These are phyloP conservation scores for Pseudogymnoascus sp. DNA, from an alignment of 2,329 filamentous ascomycete genomes.

Conservation along the genomic window DNA sequence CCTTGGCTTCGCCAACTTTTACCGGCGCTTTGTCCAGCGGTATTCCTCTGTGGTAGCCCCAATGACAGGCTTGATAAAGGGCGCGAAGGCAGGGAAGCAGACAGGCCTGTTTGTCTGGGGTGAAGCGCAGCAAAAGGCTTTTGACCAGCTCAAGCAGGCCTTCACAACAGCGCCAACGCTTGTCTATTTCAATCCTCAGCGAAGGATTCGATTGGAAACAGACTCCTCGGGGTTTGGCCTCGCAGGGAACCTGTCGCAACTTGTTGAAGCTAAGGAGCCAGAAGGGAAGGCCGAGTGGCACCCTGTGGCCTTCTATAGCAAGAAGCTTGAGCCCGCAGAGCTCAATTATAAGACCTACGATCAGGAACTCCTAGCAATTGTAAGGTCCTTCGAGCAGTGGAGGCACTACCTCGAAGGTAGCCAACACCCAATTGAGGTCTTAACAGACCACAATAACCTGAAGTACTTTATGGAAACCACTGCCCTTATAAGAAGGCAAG, in stretches of 20 bases:
- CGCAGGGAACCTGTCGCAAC: background rate
- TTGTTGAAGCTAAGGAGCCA: background rate
- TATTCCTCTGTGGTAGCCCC: conserved; percentile 19
- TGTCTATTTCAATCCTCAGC: background rate
- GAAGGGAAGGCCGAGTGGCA: background rate
- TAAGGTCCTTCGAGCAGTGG: conserved; percentile 15
- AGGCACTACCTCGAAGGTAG: background rate
- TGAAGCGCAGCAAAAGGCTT: background rate
- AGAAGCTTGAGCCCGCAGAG: conserved; percentile 21
- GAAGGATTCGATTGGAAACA: background rate
- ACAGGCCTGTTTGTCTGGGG: background rate
- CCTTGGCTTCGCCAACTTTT: conserved; percentile 29
- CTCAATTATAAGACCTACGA: conserved; percentile 28
- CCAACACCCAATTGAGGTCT: background rate
- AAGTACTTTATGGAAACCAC: conserved; percentile 10
- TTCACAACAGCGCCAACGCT: background rate
- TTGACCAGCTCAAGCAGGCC: background rate
- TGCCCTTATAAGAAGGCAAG: background rate
- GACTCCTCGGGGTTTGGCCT: background rate
- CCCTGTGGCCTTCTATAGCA: conserved; percentile 21
- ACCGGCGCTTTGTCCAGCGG: conserved; percentile 25
- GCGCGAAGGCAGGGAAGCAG: too few species aligned
- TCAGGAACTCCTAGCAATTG: conserved; percentile 27
- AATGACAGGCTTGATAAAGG: too few species aligned
- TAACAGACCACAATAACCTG: conserved; percentile 10